phyloP scores from a whole-genome alignment of 1,284 basidiomycete genomes.

The Pseudozyma tsukubaensis region DNA sequence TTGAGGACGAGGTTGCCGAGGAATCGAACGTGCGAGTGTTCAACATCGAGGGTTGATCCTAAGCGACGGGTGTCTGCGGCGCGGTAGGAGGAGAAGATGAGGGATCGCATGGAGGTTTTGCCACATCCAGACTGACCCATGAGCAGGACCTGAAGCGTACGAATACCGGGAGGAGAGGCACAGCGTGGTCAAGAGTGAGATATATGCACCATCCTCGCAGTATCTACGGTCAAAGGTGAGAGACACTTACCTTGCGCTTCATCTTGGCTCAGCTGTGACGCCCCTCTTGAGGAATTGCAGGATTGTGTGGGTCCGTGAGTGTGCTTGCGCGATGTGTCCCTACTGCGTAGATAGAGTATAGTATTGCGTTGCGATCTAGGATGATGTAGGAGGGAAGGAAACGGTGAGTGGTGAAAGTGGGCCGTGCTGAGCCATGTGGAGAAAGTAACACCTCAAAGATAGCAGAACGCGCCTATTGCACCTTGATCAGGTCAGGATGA shows the following conservation, averaged over 20 bases:
- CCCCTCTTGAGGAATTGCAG: too few relatives aligned
- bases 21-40: slow-evolving; percentile 96
- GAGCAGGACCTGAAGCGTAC: slow-evolving; percentile 50
- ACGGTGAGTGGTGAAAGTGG: neutral
- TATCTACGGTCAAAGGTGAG: neutral
- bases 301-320: too few relatives aligned
- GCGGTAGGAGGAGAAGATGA: slow-evolving; percentile 97
- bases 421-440: neutral
- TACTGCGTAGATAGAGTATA: neutral
- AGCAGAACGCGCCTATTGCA: neutral
- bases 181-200: too few relatives aligned
- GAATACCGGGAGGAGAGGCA: too few relatives aligned
- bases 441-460: neutral
- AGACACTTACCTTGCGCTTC: slow-evolving; percentile 42
- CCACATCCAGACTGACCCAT: slow-evolving; percentile 71
- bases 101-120: slow-evolving; percentile 95
- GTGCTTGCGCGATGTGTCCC: neutral
- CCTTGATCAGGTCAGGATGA: neutral
- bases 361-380: neutral
- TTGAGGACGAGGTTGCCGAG: slow-evolving; percentile 92
- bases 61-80: slow-evolving; percentile 89
- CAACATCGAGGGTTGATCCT: slow-evolving; percentile 96
- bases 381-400: neutral
- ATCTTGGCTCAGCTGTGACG: slow-evolving; percentile 14
- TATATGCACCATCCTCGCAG: neutral